Evolutionary conservation across 768 basidiomycete genomes (phyloP), one percentile per base, ranked within the genome.

Genomic region (Goffeauzyma gilvescens): DNA sequence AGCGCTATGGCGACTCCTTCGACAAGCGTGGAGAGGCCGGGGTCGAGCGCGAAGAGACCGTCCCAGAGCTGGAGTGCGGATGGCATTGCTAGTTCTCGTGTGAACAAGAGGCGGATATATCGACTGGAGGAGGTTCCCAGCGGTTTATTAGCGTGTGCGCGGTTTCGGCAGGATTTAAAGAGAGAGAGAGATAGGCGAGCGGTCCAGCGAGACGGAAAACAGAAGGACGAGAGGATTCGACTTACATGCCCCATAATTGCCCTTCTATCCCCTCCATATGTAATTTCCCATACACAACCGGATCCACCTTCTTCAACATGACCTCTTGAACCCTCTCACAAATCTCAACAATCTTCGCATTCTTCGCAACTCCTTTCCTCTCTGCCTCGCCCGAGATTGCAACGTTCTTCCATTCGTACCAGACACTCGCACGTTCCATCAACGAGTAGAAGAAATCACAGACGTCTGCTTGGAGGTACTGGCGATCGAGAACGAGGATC

Each of bases 191-290:
- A 47, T 40, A 31, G 54, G 12, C 6, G 26, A 36, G 18, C 35
- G 17, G 18, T 57, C n/a, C 33, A 58, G 38, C 27, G 32, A 20
- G 22, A 25, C 21, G 13, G 23, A 28, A 8, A 23, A 21, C 18
- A 6, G 48, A 15, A 4, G 22, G 31, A 12, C 21, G 10, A 14
- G n/a, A 26, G 30, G 34, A 32, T 15, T 46, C 24, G 9, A 66
- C 82, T 62, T 64, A 87, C 81, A 96, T 87, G 44, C 84, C 86
- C 66, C 86, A 98, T 15, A 96, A 81, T 59, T 96, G 93, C 4
- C 89, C 87, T 62, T 98, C 93, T 31, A 96, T 78, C 5, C 81
- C 81, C 28, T 76, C 72, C 26, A 71, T 71, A 51, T 83, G 78
- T 67, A 98, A 68, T 39, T 72, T 70, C 46, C 73, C 72, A 69